phyloP scores from a whole-genome alignment of 352 stramenopile species.

The Globisporangium viniferum region DNA sequence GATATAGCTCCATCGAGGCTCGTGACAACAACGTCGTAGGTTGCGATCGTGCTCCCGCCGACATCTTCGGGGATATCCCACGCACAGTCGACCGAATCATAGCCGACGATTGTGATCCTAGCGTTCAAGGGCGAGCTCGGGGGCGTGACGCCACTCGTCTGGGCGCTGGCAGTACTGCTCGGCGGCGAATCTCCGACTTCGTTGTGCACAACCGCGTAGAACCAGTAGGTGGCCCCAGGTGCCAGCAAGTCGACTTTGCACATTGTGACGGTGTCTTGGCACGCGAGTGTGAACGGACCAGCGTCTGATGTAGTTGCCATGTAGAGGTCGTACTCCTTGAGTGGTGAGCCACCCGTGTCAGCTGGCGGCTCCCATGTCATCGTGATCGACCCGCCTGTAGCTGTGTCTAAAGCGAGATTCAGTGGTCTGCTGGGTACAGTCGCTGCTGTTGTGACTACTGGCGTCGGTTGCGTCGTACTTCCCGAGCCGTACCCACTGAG shows the following conservation, averaged over 20 bases:
- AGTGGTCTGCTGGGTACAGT: conserved; percentile 33
- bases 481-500: conserved; percentile 31
- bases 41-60: conserved; percentile 33
- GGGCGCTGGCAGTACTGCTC: conserved; percentile 17
- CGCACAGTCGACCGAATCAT: conserved; percentile 23
- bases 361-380: conserved; percentile 36
- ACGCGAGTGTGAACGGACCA: conserved; percentile 22
- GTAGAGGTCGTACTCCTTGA: conserved; percentile 35
- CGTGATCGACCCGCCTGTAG: conserved; percentile 36
- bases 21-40: conserved; percentile 26
- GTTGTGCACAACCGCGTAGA: conserved; percentile 35
- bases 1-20: conserved; percentile 12
- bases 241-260: conserved; percentile 30
- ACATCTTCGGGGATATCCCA: conserved; percentile 38
- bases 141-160: conserved; percentile 24
- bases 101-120: conserved; percentile 25
- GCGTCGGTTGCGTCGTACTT: conserved; percentile 21
- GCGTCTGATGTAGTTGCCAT: conserved; percentile 16
- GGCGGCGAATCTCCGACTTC: conserved; percentile 29
- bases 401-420: conserved; percentile 8
- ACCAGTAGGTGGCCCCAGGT: conserved; percentile 38
- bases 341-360: conserved; percentile 42
- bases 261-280: conserved; percentile 19
- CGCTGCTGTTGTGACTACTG: conserved; percentile 25
- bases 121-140: conserved; percentile 33